Evolutionary conservation across 1,284 basidiomycete species (phyloP).

Genomic region (Papiliotrema fonsecae): DNA sequence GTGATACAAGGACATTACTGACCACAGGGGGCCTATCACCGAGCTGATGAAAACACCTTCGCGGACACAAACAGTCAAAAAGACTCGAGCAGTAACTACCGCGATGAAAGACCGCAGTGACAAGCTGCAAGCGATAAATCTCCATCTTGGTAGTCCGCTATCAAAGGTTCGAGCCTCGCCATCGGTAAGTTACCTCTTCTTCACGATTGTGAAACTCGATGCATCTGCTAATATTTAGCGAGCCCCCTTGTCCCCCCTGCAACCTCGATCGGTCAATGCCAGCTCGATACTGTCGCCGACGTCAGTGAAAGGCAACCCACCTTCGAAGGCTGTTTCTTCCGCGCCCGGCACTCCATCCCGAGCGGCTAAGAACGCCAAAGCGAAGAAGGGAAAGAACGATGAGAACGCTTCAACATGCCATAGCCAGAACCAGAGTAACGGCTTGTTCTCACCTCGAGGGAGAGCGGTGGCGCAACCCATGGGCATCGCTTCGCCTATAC

Average conservation of each 20-base stretch:
- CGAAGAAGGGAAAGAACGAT: too few relatives aligned
- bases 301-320: slow-evolving; percentile 9
- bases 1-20: too few relatives aligned
- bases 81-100: slow-evolving; percentile 37
- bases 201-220: background rate
- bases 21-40: slow-evolving; percentile 38
- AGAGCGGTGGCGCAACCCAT: too few relatives aligned
- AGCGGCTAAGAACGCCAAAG: too few relatives aligned
- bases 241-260: slow-evolving; percentile 33
- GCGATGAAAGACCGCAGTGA: slow-evolving; percentile 34
- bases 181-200: background rate
- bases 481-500: too few relatives aligned
- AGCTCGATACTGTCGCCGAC: slow-evolving; percentile 8
- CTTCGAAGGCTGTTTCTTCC: too few relatives aligned
- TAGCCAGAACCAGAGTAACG: too few relatives aligned
- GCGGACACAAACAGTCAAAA: slow-evolving; percentile 42
- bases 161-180: slow-evolving; percentile 10
- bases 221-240: slow-evolving; percentile 6
- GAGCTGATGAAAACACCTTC: slow-evolving; percentile 48
- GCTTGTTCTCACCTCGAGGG: too few relatives aligned
- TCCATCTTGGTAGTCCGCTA: slow-evolving; percentile 29
- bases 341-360: too few relatives aligned
- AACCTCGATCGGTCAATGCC: slow-evolving; percentile 27
- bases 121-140: slow-evolving; percentile 32
- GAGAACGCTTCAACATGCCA: too few relatives aligned